Percentiles rank a stretch among this genome's conserved stretches.
Evolutionary conservation across 768 basidiomycete species (phyloP).

Genomic region (Rhodotorula graminis): DNA sequence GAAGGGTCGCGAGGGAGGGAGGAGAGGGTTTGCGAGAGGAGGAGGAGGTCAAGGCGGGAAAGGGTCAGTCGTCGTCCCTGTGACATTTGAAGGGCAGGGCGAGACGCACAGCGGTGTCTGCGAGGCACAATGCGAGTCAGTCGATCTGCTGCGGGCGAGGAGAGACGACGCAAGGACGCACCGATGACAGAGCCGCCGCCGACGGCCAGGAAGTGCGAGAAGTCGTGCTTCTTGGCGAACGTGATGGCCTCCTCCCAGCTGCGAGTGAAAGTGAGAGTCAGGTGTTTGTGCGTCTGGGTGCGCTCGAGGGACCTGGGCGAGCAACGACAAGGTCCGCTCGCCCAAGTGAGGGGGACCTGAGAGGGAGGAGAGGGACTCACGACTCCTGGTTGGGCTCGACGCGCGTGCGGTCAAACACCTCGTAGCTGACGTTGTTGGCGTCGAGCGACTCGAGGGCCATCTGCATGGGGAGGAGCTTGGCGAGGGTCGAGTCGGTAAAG

Average conservation of each 20-base stretch:
- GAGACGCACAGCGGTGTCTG: conserved; percentile 25
- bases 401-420: conserved; percentile 73
- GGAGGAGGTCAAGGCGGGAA: no score
- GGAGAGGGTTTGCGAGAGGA: neutral
- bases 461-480: conserved; percentile 74
- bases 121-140: neutral
- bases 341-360: no score
- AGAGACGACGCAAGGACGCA: neutral
- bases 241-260: conserved; percentile 82
- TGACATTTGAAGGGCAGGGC: no score
- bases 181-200: conserved; percentile 46
- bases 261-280: conserved; percentile 31
- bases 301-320: no score
- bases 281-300: no score
- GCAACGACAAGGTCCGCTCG: no score
- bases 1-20: no score
- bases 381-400: conserved; percentile 81
- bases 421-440: conserved; percentile 68
- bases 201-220: conserved; percentile 68
- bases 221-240: conserved; percentile 79
- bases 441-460: conserved; percentile 77
- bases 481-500: conserved; percentile 84
- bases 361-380: conserved; percentile 36
- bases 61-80: no score
- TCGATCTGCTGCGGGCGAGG: no score